Base-by-base conservation (phyloP, 371 early-diverging fungal species). In the Thermomucor indicae-seudaticae region DNA sequence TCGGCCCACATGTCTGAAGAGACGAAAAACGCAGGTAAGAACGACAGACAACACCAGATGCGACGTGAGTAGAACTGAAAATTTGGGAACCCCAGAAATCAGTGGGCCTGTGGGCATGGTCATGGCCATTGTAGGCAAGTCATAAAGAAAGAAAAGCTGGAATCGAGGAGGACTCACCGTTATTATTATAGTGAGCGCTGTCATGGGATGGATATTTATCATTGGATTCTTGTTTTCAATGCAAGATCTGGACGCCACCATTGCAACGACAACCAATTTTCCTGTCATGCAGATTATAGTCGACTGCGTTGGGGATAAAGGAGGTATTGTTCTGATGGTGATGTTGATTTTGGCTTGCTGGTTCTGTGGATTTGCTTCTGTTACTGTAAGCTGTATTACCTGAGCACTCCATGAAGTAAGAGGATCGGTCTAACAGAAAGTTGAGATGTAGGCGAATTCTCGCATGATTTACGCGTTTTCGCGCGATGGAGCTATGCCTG, bases 401-500 rank as follows among this genome's bases (percentile, higher is more conserved):
- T 30, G 22, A 6, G 12, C 24, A 43, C 24, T 23, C n/a, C n/a
- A n/a, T n/a, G n/a, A n/a, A n/a, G n/a, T n/a, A n/a, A n/a, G n/a
- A n/a, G n/a, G n/a, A n/a, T 14, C 3, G 1, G n/a, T 3, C 43
- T 43, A 12, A 43, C 24, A 43, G 8, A 6, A 23, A 6, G 10
- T 23, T 8, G 6, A 23, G n/a, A 23, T 41, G 0, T 31, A 43
- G 51, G 42, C 83, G 45, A 84, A 82, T 50, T 83, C 84, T 1
- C 76, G 88, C 37, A 84, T 82, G 83, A 75, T 84, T 39, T 88
- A 84, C 53, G 86, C 88, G 1, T 85, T 88, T 55, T 78, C 85
- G 25, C 76, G 89, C 24, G 89, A 88, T 52, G 80, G 79, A 19
- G 86, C 81, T 43, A 75, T 88, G 53, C 88, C 88, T 16, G 49